phyloP scores from a whole-genome alignment of 2,329 filamentous ascomycete genomes.

The Colletotrichum musae region DNA sequence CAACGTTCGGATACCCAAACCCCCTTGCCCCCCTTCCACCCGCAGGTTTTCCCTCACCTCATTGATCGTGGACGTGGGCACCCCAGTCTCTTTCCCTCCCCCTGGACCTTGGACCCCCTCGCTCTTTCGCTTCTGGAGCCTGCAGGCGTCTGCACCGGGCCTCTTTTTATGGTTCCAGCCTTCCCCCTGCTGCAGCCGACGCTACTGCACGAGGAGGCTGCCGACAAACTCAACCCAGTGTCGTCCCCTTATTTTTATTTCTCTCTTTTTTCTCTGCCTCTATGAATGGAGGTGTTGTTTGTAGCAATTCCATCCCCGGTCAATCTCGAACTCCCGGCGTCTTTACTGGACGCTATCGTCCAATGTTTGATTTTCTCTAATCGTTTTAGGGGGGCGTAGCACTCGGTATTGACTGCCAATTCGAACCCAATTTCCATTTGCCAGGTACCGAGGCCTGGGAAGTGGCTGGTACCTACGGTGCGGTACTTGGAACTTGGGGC shows the following conservation, averaged over 20 bases:
- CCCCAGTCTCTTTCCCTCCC: neutral
- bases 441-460: neutral
- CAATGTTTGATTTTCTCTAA: neutral
- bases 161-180: constrained; percentile 40
- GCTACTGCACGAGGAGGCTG: constrained; percentile 37
- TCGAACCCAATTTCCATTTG: constrained; percentile 14
- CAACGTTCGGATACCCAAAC: constrained; percentile 7
- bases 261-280: neutral
- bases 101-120: constrained; percentile 19
- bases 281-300: no score
- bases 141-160: constrained; percentile 38
- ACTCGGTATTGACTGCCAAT: constrained; percentile 19
- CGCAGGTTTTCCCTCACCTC: neutral
- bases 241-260: constrained; percentile 9
- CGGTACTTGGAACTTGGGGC: neutral
- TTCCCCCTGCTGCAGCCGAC: constrained; percentile 33
- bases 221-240: constrained; percentile 28
- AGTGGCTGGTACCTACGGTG: neutral
- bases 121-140: constrained; percentile 11
- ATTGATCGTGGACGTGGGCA: constrained; percentile 3
- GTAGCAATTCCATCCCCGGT: constrained; percentile 5
- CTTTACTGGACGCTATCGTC: constrained; percentile 2
- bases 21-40: neutral
- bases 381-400: constrained; percentile 5
- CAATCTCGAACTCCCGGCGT: constrained; percentile 8